Base-by-base conservation (phyloP, 257 asterid species). In the Nicotiana otophora region DNA sequence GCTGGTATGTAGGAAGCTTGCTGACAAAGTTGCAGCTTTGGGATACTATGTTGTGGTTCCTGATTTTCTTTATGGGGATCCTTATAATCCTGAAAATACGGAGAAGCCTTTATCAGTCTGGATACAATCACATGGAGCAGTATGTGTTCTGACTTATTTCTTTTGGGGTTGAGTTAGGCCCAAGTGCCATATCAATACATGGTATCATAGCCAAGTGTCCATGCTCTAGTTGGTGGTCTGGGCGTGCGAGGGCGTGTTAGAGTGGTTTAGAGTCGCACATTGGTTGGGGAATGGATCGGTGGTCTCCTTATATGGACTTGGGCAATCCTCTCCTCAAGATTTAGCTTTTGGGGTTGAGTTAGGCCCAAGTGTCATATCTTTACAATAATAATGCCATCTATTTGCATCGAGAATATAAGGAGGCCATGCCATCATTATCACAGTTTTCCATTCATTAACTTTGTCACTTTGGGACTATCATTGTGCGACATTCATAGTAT, bases 21-120 rank as follows among this genome's bases (percentile, higher is more conserved):
- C 97, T 17, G 97, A 91, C 86, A 92, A 92, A 86, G 87, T 91
- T 81, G 95, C 92, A 58, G 87, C 92, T 63, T 88, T 86, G 78
- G 97, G 95, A 20, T 92, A 77, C 87, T 87, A 84, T 31, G 95
- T 85, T 53, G 93, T 91, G 80, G 95, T 87, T 84, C 97, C 97
- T 60, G 97, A 90, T 87, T 89, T 92, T 89, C 84, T 91, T 77
- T 14, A 86, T 48, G 93, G 92, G 23, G 95, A 92, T 77, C 91
- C 92, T 9, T 91, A 23, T 26, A 87, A 87, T 82, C 89, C 88
- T 65, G 39, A 86, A n/a, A 84, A 83, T 81, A 39, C 84, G 20
- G 87, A 86, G 58, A 86, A 66, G 85, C 85, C 90, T 78, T 0
- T 85, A 4, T 67, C 48, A n/a, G 84, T 64, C 67, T 92, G 94